phyloP scores from a whole-genome alignment of 2,329 filamentous ascomycete species.

The Aspergillus sp. region DNA sequence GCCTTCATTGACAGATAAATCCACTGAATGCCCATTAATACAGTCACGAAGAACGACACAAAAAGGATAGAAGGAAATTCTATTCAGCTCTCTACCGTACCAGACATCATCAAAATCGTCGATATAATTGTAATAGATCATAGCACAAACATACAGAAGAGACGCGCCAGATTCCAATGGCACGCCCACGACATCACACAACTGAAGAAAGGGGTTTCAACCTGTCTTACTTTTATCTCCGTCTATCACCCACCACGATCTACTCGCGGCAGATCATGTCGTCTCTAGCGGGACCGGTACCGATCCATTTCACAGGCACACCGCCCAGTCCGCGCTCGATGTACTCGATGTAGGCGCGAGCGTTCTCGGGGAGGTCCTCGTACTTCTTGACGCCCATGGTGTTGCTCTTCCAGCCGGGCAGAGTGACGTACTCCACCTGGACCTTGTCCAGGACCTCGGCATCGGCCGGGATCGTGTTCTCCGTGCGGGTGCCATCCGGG shows the following conservation, averaged over 20 bases:
- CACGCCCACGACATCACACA: not conserved
- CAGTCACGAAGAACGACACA: not conserved
- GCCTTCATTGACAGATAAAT: no score
- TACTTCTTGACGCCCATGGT: conserved; percentile 59
- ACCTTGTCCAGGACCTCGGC: conserved; percentile 52
- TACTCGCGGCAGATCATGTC: conserved; percentile 57
- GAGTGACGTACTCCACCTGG: conserved; percentile 58
- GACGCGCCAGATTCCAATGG: conserved; percentile 4
- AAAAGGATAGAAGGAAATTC: not conserved
- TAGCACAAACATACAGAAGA: conserved; percentile 1
- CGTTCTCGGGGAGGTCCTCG: conserved; percentile 57
- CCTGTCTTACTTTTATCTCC: not conserved
- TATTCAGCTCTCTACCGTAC: conserved; percentile 1
- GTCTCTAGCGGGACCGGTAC: conserved; percentile 60
- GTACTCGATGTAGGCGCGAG: conserved; percentile 60
- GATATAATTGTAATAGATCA: not conserved
- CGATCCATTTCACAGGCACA: conserved; percentile 62
- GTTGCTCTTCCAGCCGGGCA: conserved; percentile 61
- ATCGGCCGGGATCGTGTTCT: conserved; percentile 59
- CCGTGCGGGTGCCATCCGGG: conserved; percentile 47
- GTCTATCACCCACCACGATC: not conserved
- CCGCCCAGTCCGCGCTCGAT: conserved; percentile 58
- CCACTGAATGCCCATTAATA: no score
- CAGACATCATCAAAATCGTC: not conserved
- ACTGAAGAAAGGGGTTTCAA: not conserved